These are phyloP conservation scores for Serendipita sp. DNA, from an alignment of 768 basidiomycete species.

Conservation along the genomic window DNA sequence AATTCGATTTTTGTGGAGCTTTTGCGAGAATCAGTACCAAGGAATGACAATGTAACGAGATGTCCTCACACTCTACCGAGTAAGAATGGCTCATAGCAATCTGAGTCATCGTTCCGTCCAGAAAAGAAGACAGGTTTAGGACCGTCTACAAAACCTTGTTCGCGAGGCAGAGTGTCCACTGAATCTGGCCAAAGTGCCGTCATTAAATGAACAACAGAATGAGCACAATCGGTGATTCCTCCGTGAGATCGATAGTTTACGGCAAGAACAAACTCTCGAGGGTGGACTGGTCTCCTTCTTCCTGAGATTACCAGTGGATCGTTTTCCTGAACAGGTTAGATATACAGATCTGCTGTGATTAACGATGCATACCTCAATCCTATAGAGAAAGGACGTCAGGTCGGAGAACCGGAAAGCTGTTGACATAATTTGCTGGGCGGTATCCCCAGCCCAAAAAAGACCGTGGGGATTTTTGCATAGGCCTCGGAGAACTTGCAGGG, in stretches of 20 bases:
- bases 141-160: conserved; percentile 39
- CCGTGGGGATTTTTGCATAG: conserved; percentile 50
- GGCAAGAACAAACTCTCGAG: conserved; percentile 20
- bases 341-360: too few relatives aligned
- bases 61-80: conserved; percentile 30
- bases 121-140: conserved; percentile 42
- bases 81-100: conserved; percentile 38
- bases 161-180: conserved; percentile 42
- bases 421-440: conserved; percentile 64
- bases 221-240: conserved; percentile 57
- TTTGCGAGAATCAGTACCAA: background rate
- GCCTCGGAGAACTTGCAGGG: conserved; percentile 35
- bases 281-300: background rate
- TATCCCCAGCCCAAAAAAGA: conserved; percentile 67
- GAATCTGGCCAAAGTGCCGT: conserved; percentile 44
- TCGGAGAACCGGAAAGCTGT: conserved; percentile 60
- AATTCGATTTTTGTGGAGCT: conserved; percentile 29
- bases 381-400: conserved; percentile 47
- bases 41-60: background rate
- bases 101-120: conserved; percentile 23
- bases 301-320: background rate
- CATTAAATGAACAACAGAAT: conserved; percentile 45
- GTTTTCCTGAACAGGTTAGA: too few relatives aligned
- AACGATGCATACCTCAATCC: conserved; percentile 33
- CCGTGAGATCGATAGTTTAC: conserved; percentile 57